These are phyloP conservation scores for Brasilioporus rufonigricans DNA, from an alignment of 768 basidiomycete genomes.

Conservation along the genomic window DNA sequence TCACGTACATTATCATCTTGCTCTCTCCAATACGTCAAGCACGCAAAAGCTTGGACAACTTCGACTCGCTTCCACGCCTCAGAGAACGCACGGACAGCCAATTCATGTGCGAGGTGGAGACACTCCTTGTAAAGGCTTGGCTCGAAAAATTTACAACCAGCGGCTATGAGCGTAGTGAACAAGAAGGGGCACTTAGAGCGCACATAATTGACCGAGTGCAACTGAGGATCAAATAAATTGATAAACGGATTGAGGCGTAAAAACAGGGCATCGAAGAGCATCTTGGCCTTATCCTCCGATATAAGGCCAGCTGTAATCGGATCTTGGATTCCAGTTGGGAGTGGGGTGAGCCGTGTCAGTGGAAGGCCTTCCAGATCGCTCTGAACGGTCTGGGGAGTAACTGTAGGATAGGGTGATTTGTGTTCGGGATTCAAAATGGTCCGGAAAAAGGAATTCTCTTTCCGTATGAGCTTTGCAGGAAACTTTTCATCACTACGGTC, in stretches of 20 bases:
- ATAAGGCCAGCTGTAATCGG: constrained; percentile 73
- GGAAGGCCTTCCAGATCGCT: constrained; percentile 38
- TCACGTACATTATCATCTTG: constrained; percentile 73
- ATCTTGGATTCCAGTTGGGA: constrained; percentile 48
- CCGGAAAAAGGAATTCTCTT: constrained; percentile 79
- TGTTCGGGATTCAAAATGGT: constrained; percentile 76
- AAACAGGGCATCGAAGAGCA: constrained; percentile 77
- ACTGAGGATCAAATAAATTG: constrained; percentile 82
- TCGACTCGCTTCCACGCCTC: constrained; percentile 81
- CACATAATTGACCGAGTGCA: constrained; percentile 79
- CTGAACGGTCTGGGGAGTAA: constrained; percentile 29
- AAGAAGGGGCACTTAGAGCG: constrained; percentile 79
- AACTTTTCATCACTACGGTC: constrained; percentile 67
- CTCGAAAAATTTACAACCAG: constrained; percentile 80
- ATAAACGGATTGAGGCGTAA: constrained; percentile 86
- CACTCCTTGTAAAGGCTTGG: constrained; percentile 64
- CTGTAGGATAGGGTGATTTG: constrained; percentile 38
- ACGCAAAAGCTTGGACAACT: constrained; percentile 86
- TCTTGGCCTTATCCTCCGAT: constrained; percentile 64
- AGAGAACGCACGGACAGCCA: constrained; percentile 74
- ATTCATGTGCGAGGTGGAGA: constrained; percentile 69
- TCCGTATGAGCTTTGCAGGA: constrained; percentile 71
- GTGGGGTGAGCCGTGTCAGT: constrained; percentile 33
- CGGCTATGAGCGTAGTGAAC: constrained; percentile 83
- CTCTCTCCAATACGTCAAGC: constrained; percentile 87